A percentile compares a stretch with the other conserved stretches of the same genome.
Evolutionary conservation across 2,329 filamentous ascomycete genomes (phyloP).

Genomic region (Talaromyces sp.): DNA sequence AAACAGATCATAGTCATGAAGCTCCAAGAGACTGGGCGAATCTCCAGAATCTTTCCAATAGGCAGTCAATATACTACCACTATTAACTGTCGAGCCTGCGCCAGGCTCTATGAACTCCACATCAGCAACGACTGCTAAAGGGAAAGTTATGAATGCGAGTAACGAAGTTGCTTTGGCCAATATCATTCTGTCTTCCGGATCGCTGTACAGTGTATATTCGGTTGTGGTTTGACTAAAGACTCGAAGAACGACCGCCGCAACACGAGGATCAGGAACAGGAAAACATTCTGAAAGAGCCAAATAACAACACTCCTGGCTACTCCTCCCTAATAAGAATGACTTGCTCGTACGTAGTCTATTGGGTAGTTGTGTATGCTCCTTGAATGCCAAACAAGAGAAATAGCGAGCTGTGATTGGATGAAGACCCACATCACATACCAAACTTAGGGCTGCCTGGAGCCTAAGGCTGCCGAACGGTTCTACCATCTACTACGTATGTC

Average conservation of each 20-base stretch:
- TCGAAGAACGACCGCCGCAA: neutral
- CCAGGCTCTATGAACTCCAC: conserved; percentile 51
- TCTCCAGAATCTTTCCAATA: conserved; percentile 54
- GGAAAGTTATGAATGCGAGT: conserved; percentile 32
- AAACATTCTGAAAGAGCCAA: neutral
- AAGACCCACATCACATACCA: conserved; percentile 11
- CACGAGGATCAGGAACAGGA: neutral
- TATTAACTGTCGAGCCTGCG: conserved; percentile 47
- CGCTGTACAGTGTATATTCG: neutral
- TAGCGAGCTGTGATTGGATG: neutral
- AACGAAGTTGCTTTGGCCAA: conserved; percentile 22
- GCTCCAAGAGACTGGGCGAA: conserved; percentile 46
- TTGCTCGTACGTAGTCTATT: neutral
- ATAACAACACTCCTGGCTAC: neutral
- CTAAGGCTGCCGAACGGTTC: neutral
- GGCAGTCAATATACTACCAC: conserved; percentile 49
- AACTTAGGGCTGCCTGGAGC: conserved; percentile 6
- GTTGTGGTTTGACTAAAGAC: neutral
- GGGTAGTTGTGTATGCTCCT: conserved; percentile 9
- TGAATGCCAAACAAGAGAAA: conserved; percentile 11
- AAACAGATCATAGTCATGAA: conserved; percentile 54
- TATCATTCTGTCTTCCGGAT: conserved; percentile 22
- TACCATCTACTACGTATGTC: neutral
- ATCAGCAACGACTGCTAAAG: conserved; percentile 46
- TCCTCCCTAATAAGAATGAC: neutral